These are phyloP conservation scores for Lumnitzera racemosa DNA, from an alignment of 345 rosid genomes.

Conservation along the genomic window DNA sequence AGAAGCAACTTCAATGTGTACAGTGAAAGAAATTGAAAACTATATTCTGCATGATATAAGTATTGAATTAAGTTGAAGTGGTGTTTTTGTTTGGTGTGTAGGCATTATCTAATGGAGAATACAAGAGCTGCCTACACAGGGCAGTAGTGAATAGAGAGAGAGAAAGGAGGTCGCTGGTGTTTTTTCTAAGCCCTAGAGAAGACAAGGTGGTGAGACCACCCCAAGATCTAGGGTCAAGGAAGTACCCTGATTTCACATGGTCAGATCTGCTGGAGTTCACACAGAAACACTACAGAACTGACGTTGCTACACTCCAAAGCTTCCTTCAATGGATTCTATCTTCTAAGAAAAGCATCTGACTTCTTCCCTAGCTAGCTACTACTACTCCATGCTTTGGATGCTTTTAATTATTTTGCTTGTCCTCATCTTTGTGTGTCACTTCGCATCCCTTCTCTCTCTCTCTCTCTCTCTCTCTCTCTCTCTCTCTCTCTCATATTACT, in stretches of 20 bases:
- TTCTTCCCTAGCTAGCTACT: neutral
- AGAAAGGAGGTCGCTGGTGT: slow-evolving; percentile 51
- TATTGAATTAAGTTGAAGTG: neutral
- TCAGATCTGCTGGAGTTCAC: slow-evolving; percentile 58
- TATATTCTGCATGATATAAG: no score
- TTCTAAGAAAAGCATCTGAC: neutral
- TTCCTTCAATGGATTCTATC: slow-evolving; percentile 31
- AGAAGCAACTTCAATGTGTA: no score
- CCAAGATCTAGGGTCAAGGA: slow-evolving; percentile 36
- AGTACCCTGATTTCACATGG: slow-evolving; percentile 81
- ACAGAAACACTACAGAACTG: slow-evolving; percentile 39
- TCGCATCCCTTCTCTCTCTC: slow-evolving; percentile 1
- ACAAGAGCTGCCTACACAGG: slow-evolving; percentile 66
- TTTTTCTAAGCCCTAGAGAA: slow-evolving; percentile 47
- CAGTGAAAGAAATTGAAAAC: no score
- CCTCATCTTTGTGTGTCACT: slow-evolving; percentile 2
- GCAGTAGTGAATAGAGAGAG: slow-evolving; percentile 54
- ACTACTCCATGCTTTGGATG: slow-evolving; percentile 4
- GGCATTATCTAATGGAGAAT: slow-evolving; percentile 55
- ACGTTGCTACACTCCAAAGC: slow-evolving; percentile 33
- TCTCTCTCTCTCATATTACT: no score
- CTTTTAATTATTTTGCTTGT: slow-evolving; percentile 2
- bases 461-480: neutral
- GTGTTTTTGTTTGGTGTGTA: slow-evolving; percentile 4
- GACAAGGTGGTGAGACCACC: slow-evolving; percentile 68